Base-by-base conservation (phyloP, 2,329 filamentous ascomycete species). In the Ampelomyces quisqualis region DNA sequence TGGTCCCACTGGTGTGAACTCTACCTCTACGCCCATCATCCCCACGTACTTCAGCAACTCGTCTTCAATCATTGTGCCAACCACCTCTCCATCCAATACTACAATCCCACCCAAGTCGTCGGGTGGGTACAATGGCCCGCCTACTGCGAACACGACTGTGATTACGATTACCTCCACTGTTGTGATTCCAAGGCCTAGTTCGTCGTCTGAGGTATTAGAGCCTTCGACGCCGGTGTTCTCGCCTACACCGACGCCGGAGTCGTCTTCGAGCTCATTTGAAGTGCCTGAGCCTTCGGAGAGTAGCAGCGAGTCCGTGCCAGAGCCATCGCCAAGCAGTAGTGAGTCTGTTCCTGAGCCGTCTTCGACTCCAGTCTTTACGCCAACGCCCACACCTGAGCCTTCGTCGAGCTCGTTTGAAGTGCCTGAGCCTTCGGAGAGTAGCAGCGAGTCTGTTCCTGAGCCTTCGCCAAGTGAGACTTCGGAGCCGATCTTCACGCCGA, bases 121-220 rank as follows among this genome's bases (percentile, higher is more conserved):
- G 3, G 36, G 36, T n/a, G 40, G 37, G 7, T 46, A 49, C 15
- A 26, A 20, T 21, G 30, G 21, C 9, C 37, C 47, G 9, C 47
- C 47, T 1, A 38, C 41, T 11, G 22, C 15, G n/a, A 28, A 28
- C n/a, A 13, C 26, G 3, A 28, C 26, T 3, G 43, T 40, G 7
- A n/a, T n/a, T n/a, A 9, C 34, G 5, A 19, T 4, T 2, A 9
- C 34, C 15, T 21, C 23, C 9, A 10, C 34, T 20, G 3, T 28
- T n/a, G n/a, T n/a, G n/a, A n/a, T n/a, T n/a, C n/a, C n/a, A n/a
- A n/a, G n/a, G n/a, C n/a, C n/a, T n/a, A n/a, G n/a, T n/a, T n/a
- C n/a, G 4, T 26, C 23, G n/a, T 28, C 13, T 14, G n/a, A 15
- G 7, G 11, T 14, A 11, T 2, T 26, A 5, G 10, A 26, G 10